Conservation (phyloP, 2,329 filamentous ascomycete genomes). For the Teratosphaeria nubilosa region DNA sequence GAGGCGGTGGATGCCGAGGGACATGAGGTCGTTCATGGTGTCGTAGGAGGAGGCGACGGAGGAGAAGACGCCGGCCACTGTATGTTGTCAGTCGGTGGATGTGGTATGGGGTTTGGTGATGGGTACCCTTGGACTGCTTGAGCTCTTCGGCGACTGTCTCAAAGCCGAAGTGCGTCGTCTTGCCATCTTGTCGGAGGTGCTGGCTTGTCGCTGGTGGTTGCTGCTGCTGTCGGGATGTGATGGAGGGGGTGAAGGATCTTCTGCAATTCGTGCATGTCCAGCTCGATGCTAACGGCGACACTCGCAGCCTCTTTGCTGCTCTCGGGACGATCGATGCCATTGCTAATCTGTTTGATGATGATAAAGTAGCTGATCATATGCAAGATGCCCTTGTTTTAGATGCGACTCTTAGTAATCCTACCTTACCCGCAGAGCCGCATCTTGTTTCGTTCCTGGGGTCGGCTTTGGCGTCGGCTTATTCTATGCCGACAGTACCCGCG, state of each 20-base stretch:
- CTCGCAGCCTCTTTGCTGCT: slow-evolving; percentile 20
- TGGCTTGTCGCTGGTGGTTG: slow-evolving; percentile 4
- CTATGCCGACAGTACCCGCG: too few species aligned
- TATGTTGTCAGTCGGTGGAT: slow-evolving; percentile 5
- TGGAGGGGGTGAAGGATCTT: slow-evolving; percentile 12
- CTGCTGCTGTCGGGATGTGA: slow-evolving; percentile 2
- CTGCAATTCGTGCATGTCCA: slow-evolving; percentile 16
- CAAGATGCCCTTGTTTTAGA: neutral
- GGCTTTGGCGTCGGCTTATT: neutral
- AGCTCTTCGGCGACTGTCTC: slow-evolving; percentile 71
- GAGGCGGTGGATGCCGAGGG: slow-evolving; percentile 85
- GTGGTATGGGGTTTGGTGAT: neutral
- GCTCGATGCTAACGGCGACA: slow-evolving; percentile 6
- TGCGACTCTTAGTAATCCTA: neutral
- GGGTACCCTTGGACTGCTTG: slow-evolving; percentile 56
- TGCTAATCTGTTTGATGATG: neutral
- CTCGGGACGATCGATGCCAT: slow-evolving; percentile 7
- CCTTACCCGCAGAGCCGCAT: neutral
- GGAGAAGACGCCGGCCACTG: slow-evolving; percentile 82
- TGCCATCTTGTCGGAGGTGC: slow-evolving; percentile 31
- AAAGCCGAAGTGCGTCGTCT: slow-evolving; percentile 83
- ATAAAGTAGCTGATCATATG: neutral
- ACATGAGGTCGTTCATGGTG: slow-evolving; percentile 99
- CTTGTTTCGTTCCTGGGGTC: neutral
- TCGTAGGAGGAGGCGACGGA: slow-evolving; percentile 93